Percentiles rank a stretch among this genome's conserved stretches.
Conservation (phyloP, 768 basidiomycete genomes). For the Auriscalpium orientale region DNA sequence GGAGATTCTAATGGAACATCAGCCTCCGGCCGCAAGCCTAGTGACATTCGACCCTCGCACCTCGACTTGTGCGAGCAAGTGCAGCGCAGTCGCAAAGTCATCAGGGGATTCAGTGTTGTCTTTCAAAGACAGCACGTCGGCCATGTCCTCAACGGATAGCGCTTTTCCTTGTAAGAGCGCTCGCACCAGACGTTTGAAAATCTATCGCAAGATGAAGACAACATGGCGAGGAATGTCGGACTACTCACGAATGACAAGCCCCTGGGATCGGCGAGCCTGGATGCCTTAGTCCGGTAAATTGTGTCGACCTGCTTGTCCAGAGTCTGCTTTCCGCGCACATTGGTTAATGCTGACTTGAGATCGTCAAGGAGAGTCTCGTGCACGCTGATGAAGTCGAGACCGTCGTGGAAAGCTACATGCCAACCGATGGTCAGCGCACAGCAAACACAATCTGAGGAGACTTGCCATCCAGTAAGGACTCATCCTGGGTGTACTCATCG, state of each 20-base stretch:
- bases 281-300: slow-evolving; percentile 49
- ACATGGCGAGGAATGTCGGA: too few species aligned
- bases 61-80: slow-evolving; percentile 52
- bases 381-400: slow-evolving; percentile 80
- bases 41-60: slow-evolving; percentile 5
- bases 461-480: slow-evolving; percentile 50
- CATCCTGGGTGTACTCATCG: slow-evolving; percentile 33
- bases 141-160: slow-evolving; percentile 68
- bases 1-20: slow-evolving; percentile 42
- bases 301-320: slow-evolving; percentile 63
- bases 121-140: slow-evolving; percentile 81
- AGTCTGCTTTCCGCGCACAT: slow-evolving; percentile 50
- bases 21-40: background rate
- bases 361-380: slow-evolving; percentile 63
- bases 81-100: slow-evolving; percentile 64
- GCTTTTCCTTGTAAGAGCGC: slow-evolving; percentile 68
- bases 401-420: slow-evolving; percentile 69
- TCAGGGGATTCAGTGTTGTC: slow-evolving; percentile 56
- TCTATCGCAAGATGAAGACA: slow-evolving; percentile 26
- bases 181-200: slow-evolving; percentile 64
- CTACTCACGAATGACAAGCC: slow-evolving; percentile 44
- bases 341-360: slow-evolving; percentile 43
- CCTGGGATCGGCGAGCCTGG: slow-evolving; percentile 33
- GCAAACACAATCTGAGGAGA: background rate
- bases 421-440: background rate